A percentile compares a stretch with the other conserved stretches of the same genome.
Evolutionary conservation across 139 green algal genomes (phyloP).

Genomic region (Micromonas pusilla): DNA sequence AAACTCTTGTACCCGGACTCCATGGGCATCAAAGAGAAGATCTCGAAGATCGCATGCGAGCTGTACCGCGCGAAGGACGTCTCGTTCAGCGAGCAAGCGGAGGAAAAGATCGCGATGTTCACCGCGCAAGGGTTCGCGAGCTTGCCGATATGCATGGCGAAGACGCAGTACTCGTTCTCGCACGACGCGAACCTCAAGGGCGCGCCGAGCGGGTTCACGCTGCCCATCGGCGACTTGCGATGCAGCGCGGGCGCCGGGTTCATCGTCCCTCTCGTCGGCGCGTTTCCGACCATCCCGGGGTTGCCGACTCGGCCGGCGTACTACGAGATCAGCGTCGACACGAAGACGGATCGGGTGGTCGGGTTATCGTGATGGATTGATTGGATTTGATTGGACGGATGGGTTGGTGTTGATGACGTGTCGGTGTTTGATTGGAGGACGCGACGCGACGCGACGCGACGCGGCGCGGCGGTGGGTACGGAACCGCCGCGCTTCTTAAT

Average conservation of each 20-base stretch:
- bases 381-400: not conserved
- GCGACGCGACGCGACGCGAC: too few species aligned
- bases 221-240: slow-evolving; percentile 83
- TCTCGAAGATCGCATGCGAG: slow-evolving; percentile 79
- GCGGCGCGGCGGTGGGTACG: too few species aligned
- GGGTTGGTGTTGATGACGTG: too few species aligned
- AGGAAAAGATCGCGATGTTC: slow-evolving; percentile 64
- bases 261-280: slow-evolving; percentile 80
- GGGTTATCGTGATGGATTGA: slow-evolving; percentile 52
- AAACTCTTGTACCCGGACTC: slow-evolving; percentile 79
- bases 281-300: slow-evolving; percentile 85
- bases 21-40: slow-evolving; percentile 83
- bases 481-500: too few species aligned
- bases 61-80: slow-evolving; percentile 80
- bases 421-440: too few species aligned
- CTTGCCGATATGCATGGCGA: slow-evolving; percentile 98
- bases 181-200: slow-evolving; percentile 71
- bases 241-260: slow-evolving; percentile 86
- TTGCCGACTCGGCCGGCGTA: slow-evolving; percentile 50
- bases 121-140: slow-evolving; percentile 73
- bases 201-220: slow-evolving; percentile 74
- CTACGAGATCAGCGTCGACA: slow-evolving; percentile 84
- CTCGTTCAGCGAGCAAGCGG: slow-evolving; percentile 69
- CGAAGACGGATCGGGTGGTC: slow-evolving; percentile 63
- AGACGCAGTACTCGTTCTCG: slow-evolving; percentile 96